Evolutionary conservation across 164 flowering plant species (phyloP), one percentile per base, ranked within the genome.

Genomic region (Stephania yunnanensis): DNA sequence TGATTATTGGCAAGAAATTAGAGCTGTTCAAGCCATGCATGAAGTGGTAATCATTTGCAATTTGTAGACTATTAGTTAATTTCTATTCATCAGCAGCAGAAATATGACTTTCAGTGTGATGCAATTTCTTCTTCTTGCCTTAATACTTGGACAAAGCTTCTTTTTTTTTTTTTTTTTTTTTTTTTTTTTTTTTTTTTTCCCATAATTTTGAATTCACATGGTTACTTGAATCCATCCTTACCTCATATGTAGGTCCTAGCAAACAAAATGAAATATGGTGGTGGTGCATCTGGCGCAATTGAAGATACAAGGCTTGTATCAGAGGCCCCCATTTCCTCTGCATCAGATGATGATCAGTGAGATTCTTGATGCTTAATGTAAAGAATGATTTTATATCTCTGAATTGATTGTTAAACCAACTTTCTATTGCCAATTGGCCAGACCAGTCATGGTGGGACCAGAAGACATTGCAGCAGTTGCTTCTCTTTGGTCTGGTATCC

Each of bases 1-100:
- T 77, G 98, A 91, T 68, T 90, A 90, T 82, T 93, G 97, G 95
- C 90, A 90, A 83, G 93, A 90, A 85, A 90, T 90, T 66, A 86
- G 90, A 84, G 83, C 91, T 77, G 91, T 91, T 30, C 87, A 89
- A 77, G 83, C 90, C 74, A 86, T 90, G 94, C 97, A 91, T 80
- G 92, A 91, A 76, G 84, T 82, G 92, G 94, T 93, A 87, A 80
- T 44, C 73, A 63, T 58, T 69, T 58, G 20, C 48, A 69, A 25
- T 31, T 52, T 61, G 3, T 36, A 44, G 68, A 42, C 9, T n/a
- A 69, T 53, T 36, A 44, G 61, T 22, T 17, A 45, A 69, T 53
- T 70, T 45, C 52, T 63, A 58, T 19, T 13, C 64, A 58, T 0
- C 64, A 58, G 12, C 17, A 7, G 17, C 11, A 22, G 6, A 58